Conservation (phyloP, 306 rosid species). For the Abrus pulchellus region DNA sequence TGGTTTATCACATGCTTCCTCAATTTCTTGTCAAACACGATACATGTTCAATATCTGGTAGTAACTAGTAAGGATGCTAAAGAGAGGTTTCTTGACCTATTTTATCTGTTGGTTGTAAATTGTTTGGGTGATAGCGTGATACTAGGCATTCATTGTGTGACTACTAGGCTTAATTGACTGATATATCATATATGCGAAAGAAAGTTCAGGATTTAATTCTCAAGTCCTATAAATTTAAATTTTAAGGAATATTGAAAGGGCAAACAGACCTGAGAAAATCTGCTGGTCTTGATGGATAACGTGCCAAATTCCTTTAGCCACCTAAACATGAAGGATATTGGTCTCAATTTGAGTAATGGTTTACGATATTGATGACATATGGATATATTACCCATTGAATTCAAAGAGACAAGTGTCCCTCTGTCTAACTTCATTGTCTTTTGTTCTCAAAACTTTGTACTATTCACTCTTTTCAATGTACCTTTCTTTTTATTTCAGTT, state of each 20-base stretch:
- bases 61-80: slow-evolving; percentile 15
- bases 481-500: slow-evolving; percentile 60
- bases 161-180: neutral
- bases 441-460: slow-evolving; percentile 5
- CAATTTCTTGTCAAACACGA: neutral
- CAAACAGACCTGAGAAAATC: neutral
- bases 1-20: neutral
- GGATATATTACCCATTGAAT: slow-evolving; percentile 8
- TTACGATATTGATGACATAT: slow-evolving; percentile 4
- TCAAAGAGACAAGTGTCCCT: slow-evolving; percentile 2
- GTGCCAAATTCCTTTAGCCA: slow-evolving; percentile 1
- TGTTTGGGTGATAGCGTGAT: neutral
- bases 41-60: neutral
- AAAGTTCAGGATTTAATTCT: slow-evolving; percentile 30
- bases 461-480: slow-evolving; percentile 8
- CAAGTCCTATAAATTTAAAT: neutral
- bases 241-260: slow-evolving; percentile 18
- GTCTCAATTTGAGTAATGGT: slow-evolving; percentile 11
- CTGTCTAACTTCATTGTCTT: neutral
- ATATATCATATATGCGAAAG: neutral
- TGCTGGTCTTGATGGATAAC: slow-evolving; percentile 11
- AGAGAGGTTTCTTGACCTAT: slow-evolving; percentile 36
- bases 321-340: slow-evolving; percentile 8
- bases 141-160: neutral
- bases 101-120: slow-evolving; percentile 4